Evolutionary conservation across 1,284 basidiomycete genomes (phyloP).

Genomic region (Cutaneotrichosporon sp.): DNA sequence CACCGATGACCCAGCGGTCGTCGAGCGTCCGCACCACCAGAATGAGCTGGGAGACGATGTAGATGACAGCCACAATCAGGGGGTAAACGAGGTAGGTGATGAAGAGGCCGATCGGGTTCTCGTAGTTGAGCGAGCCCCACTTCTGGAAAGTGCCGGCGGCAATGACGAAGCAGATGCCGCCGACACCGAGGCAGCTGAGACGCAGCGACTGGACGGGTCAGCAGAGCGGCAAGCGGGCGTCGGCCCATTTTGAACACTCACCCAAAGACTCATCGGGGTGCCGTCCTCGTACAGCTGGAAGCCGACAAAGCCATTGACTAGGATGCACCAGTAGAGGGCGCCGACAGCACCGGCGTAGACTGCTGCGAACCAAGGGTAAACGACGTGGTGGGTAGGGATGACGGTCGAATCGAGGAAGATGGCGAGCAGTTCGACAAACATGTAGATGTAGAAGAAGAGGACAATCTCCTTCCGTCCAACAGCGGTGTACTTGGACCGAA

Average conservation of each 20-base stretch:
- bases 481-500: slow-evolving; percentile 97
- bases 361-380: slow-evolving; percentile 93
- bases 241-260: slow-evolving; percentile 52
- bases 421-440: slow-evolving; percentile 84
- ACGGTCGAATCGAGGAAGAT: slow-evolving; percentile 97
- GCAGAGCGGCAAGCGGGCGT: not conserved
- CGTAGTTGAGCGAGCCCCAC: slow-evolving; percentile 74
- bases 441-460: slow-evolving; percentile 97
- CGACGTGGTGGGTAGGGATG: slow-evolving; percentile 84
- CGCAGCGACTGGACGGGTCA: slow-evolving; percentile 70
- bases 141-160: slow-evolving; percentile 91
- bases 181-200: slow-evolving; percentile 76
- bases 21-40: slow-evolving; percentile 96
- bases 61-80: slow-evolving; percentile 82
- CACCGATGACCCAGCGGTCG: slow-evolving; percentile 89
- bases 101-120: slow-evolving; percentile 79
- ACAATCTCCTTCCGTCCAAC: slow-evolving; percentile 98
- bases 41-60: slow-evolving; percentile 87
- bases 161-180: slow-evolving; percentile 83
- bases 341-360: slow-evolving; percentile 88
- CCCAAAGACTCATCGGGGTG: slow-evolving; percentile 94
- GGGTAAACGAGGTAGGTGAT: slow-evolving; percentile 97
- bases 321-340: slow-evolving; percentile 84
- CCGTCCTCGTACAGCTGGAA: slow-evolving; percentile 99
- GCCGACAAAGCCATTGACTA: slow-evolving; percentile 97